These are phyloP conservation scores for Aspergillus sp. DNA, from an alignment of 2,329 filamentous ascomycete species.

Conservation along the genomic window DNA sequence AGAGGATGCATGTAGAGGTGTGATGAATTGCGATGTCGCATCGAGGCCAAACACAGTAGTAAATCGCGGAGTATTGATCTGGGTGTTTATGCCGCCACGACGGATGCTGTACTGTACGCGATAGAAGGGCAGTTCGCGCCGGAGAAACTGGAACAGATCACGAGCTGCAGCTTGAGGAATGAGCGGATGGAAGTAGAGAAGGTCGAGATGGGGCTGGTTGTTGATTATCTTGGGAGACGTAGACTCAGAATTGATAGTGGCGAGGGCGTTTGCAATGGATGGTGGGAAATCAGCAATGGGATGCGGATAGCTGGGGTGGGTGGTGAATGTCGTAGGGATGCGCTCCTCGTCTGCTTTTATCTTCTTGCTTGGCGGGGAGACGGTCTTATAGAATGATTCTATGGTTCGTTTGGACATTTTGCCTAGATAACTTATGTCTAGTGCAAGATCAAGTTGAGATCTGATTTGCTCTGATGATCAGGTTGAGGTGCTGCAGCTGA, in stretches of 20 bases:
- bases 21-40: conserved; percentile 65
- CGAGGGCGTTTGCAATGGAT: conserved; percentile 35
- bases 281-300: conserved; percentile 54
- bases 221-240: conserved; percentile 62
- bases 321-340: conserved; percentile 31
- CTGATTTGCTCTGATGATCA: background rate
- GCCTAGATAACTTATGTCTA: background rate
- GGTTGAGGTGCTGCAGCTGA: background rate
- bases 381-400: conserved; percentile 10
- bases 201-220: conserved; percentile 71
- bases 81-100: conserved; percentile 64
- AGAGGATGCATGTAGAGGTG: background rate
- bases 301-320: conserved; percentile 59
- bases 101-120: conserved; percentile 75
- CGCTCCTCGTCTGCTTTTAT: conserved; percentile 4
- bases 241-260: conserved; percentile 24
- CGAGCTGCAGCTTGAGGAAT: conserved; percentile 61
- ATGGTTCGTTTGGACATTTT: conserved; percentile 10
- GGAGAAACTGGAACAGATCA: conserved; percentile 71
- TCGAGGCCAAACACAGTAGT: conserved; percentile 66
- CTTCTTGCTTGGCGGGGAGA: conserved; percentile 5
- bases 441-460: background rate
- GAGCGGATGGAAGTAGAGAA: conserved; percentile 77
- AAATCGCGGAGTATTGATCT: conserved; percentile 66
- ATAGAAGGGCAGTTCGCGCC: conserved; percentile 74